These are phyloP conservation scores for Orobanche coerulescens DNA, from an alignment of 257 asterid genomes.

Conservation along the genomic window DNA sequence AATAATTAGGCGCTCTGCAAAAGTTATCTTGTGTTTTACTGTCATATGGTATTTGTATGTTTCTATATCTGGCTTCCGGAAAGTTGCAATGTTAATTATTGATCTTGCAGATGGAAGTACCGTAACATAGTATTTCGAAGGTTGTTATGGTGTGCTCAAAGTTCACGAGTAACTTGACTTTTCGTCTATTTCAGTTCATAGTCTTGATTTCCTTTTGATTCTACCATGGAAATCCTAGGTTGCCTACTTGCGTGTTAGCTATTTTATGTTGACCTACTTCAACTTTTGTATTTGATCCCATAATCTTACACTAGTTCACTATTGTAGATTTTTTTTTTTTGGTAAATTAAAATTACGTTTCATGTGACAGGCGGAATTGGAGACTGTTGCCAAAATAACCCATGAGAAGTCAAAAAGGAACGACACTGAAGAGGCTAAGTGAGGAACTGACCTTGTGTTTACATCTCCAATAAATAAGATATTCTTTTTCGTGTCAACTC, in stretches of 20 bases:
- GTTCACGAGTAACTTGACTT: not conserved
- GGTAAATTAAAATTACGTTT: conserved; percentile 1
- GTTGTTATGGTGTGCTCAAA: not conserved
- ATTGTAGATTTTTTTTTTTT: not conserved
- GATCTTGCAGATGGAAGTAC: not conserved
- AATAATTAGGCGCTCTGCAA: not conserved
- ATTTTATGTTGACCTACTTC: not conserved
- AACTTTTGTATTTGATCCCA: conserved; percentile 28
- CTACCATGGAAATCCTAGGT: not conserved
- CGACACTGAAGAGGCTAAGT: conserved; percentile 74
- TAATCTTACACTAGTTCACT: not conserved
- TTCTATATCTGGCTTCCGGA: not conserved
- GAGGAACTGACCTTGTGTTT: conserved; percentile 25
- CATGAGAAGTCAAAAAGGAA: conserved; percentile 79
- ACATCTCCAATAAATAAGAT: not conserved
- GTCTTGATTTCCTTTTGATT: conserved; percentile 6
- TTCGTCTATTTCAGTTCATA: too few relatives aligned
- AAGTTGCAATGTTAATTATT: not conserved
- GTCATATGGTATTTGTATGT: not conserved
- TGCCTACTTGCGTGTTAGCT: conserved; percentile 1
- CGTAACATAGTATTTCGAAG: not conserved
- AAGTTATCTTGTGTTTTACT: not conserved
- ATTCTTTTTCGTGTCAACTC: conserved; percentile 11
- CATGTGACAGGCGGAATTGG: conserved; percentile 66
- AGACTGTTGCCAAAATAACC: conserved; percentile 83